Percentiles rank a stretch among this genome's conserved stretches.
Evolutionary conservation across 2,329 filamentous ascomycete genomes (phyloP).

Genomic region (Cladophialophora carrionii): DNA sequence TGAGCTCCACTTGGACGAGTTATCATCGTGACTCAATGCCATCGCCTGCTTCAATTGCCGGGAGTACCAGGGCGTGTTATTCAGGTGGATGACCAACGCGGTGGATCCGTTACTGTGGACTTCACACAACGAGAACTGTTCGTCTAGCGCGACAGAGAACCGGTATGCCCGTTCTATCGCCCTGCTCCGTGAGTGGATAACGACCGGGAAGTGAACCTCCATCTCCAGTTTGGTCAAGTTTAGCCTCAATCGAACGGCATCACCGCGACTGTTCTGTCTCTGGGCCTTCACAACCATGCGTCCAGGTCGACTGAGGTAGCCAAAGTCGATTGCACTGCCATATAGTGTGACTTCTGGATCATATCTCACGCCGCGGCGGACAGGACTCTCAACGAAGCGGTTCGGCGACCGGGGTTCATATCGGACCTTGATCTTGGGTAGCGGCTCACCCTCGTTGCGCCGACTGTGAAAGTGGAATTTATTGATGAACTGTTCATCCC

Average conservation of each 20-base stretch:
- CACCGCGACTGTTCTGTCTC: constrained; percentile 29
- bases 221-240: constrained; percentile 49
- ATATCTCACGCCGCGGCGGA: constrained; percentile 30
- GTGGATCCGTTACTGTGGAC: constrained; percentile 6
- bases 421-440: constrained; percentile 21
- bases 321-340: constrained; percentile 34
- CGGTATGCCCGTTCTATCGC: constrained; percentile 33
- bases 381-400: constrained; percentile 26
- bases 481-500: constrained; percentile 15
- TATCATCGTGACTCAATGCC: constrained; percentile 48
- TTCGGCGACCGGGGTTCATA: constrained; percentile 9
- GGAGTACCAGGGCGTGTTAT: constrained; percentile 37
- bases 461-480: constrained; percentile 25
- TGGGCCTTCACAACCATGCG: constrained; percentile 32
- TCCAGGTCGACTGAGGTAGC: constrained; percentile 26
- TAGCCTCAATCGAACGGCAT: constrained; percentile 45
- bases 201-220: constrained; percentile 48
- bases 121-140: constrained; percentile 32
- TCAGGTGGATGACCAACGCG: constrained; percentile 34
- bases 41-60: constrained; percentile 34
- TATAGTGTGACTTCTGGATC: constrained; percentile 29
- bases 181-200: constrained; percentile 28
- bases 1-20: constrained; percentile 57
- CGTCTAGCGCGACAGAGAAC: constrained; percentile 37
- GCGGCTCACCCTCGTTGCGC: constrained; percentile 1